Evolutionary conservation across 192 early-diverging fungal genomes (phyloP), one percentile per base, ranked within the genome.

Genomic region (Coemansia brasiliensis): DNA sequence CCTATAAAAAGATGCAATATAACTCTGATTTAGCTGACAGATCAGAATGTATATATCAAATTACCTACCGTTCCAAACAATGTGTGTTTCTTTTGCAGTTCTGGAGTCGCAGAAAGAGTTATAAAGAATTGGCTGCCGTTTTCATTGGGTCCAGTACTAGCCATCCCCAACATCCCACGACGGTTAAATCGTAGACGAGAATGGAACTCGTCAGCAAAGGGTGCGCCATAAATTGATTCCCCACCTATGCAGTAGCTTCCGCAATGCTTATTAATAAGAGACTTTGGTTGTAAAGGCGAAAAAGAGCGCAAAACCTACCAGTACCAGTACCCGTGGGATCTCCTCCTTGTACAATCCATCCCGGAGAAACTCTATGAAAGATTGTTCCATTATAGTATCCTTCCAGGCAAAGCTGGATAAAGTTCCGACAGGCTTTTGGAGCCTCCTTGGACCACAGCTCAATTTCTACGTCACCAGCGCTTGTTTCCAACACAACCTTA

Each of bases 41-140:
- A 1, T n/a, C 16, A 17, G 1, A 17, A 3, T 18, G 10, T 35
- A 35, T 9, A 35, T 10, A 35, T 5, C 21, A 10, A 16, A 3
- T 1, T 29, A 38, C 61, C 48, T 76, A 91, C 90, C 49, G 90
- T 89, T 18, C 92, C 95, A 85, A 98, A 98, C 26, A 98, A 83
- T 0, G 95, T 96, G 68, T 94, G 87, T 62, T 92, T 92, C 27
- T 87, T 85, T 32, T 93, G 89, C 13, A 98, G 73, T 61, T 94
- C 93, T 25, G 87, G 84, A 2, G 94, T 83, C 3, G 84, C 62
- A 57, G 90, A 90, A 24, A 98, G 83, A 0, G 95, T 96, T 57
- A 98, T 91, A 65, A 98, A 98, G 59, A 98, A 98, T 79, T 98
- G 95, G 59, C 88, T 92, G 22, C 78, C 79, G 74, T 96, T 96